Evolutionary conservation across 148 eudicot species (phyloP).

Genomic region (Fagopyrum homotropicum): DNA sequence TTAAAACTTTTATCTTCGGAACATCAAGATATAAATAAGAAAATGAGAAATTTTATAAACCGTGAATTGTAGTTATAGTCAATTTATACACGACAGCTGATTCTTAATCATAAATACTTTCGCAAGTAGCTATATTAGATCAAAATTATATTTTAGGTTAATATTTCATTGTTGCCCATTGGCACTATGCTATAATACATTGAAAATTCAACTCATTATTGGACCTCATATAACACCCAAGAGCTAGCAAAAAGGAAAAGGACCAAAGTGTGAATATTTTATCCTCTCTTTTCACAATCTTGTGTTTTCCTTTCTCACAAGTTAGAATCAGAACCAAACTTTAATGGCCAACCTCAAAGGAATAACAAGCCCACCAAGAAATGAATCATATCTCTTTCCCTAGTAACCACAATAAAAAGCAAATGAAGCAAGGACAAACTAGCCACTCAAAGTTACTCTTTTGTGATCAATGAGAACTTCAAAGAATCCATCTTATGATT

Average conservation of each 20-base stretch:
- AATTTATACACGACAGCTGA: too few species aligned
- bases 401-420: background rate
- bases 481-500: background rate
- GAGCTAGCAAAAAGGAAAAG: background rate
- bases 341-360: constrained; percentile 9
- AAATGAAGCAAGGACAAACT: background rate
- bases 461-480: constrained; percentile 3
- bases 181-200: too few species aligned
- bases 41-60: too few species aligned
- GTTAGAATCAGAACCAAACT: constrained; percentile 11
- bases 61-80: too few species aligned
- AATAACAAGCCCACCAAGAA: constrained; percentile 16
- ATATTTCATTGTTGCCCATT: too few species aligned
- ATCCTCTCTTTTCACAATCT: background rate
- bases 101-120: too few species aligned
- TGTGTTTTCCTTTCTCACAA: constrained; percentile 9
- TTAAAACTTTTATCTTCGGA: too few species aligned
- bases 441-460: background rate
- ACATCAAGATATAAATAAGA: too few species aligned
- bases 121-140: too few species aligned
- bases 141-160: too few species aligned
- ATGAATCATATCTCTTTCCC: constrained; percentile 11
- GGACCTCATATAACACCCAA: background rate
- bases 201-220: too few species aligned
- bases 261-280: constrained; percentile 6